Percentiles rank a stretch among this genome's conserved stretches.
Conservation (phyloP, 2,329 filamentous ascomycete species). For the Claviceps sp. region DNA sequence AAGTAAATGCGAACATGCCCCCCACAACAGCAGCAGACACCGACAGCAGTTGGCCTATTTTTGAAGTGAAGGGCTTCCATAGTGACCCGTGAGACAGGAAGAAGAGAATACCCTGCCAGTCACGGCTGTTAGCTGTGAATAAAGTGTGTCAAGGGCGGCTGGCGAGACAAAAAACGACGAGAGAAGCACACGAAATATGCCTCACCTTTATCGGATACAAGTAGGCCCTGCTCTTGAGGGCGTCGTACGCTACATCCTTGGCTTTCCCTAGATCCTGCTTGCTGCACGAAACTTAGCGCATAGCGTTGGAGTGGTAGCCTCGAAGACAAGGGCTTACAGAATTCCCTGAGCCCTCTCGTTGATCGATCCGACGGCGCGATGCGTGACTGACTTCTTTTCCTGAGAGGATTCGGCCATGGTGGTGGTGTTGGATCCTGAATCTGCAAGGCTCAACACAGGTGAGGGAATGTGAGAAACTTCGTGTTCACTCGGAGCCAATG, state of each 20-base stretch:
- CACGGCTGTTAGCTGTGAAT: not conserved
- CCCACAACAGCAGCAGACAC: slow-evolving; percentile 60
- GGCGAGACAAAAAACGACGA: too few relatives aligned
- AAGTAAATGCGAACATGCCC: slow-evolving; percentile 80
- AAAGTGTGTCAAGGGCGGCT: too few relatives aligned
- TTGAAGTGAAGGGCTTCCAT: slow-evolving; percentile 45
- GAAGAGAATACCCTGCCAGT: slow-evolving; percentile 41
- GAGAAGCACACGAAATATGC: too few relatives aligned
- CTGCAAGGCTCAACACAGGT: not conserved
- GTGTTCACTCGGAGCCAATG: not conserved
- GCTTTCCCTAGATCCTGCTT: slow-evolving; percentile 60
- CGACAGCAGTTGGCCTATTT: slow-evolving; percentile 46
- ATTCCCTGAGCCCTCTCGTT: slow-evolving; percentile 36
- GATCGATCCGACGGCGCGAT: slow-evolving; percentile 25
- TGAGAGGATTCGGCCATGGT: slow-evolving; percentile 8
- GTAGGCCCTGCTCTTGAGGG: slow-evolving; percentile 64
- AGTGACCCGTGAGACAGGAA: slow-evolving; percentile 40
- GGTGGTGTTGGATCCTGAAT: not conserved
- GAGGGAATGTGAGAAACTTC: not conserved
- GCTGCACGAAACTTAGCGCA: slow-evolving; percentile 18
- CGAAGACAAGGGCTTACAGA: slow-evolving; percentile 20
- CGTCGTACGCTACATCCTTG: slow-evolving; percentile 49
- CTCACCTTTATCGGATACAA: slow-evolving; percentile 66
- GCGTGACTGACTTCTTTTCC: slow-evolving; percentile 12
- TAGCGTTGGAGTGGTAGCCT: not conserved